A percentile compares a stretch with the other conserved stretches of the same genome.
Conservation (phyloP, 768 basidiomycete genomes). For the Gloeopeniophorella convolvens region DNA sequence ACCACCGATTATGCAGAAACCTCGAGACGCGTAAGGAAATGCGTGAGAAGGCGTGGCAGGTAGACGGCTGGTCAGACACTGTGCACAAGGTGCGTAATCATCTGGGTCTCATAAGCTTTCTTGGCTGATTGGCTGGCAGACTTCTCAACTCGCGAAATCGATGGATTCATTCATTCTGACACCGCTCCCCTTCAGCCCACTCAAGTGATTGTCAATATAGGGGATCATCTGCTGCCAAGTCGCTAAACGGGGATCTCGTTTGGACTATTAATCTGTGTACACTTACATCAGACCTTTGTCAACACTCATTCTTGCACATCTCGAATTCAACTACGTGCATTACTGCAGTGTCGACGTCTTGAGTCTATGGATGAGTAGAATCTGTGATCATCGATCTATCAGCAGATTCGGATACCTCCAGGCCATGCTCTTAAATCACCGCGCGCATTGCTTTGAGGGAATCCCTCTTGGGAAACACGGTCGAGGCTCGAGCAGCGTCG, state of each 20-base stretch:
- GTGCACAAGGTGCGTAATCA: constrained; percentile 67
- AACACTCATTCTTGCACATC: too few species aligned
- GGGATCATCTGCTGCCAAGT: constrained; percentile 85
- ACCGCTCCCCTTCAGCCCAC: constrained; percentile 77
- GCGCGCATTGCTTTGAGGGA: too few species aligned
- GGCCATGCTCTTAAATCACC: too few species aligned
- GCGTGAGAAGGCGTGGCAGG: constrained; percentile 87
- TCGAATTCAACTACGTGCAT: too few species aligned
- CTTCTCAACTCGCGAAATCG: constrained; percentile 72
- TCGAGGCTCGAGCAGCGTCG: too few species aligned
- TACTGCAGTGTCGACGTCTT: too few species aligned
- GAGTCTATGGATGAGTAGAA: too few species aligned
- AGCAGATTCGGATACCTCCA: too few species aligned
- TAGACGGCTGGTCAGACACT: constrained; percentile 94
- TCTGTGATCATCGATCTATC: too few species aligned
- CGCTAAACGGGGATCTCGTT: constrained; percentile 63
- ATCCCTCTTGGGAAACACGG: too few species aligned
- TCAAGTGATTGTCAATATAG: constrained; percentile 82
- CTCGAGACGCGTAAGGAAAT: constrained; percentile 76
- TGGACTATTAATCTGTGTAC: constrained; percentile 6
- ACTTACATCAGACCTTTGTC: not conserved
- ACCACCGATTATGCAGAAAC: constrained; percentile 36
- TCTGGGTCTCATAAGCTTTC: not conserved
- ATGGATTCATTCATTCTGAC: constrained; percentile 86
- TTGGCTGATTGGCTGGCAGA: constrained; percentile 41